Evolutionary conservation across 306 rosid genomes (phyloP).

Genomic region (Mimosa pudica): DNA sequence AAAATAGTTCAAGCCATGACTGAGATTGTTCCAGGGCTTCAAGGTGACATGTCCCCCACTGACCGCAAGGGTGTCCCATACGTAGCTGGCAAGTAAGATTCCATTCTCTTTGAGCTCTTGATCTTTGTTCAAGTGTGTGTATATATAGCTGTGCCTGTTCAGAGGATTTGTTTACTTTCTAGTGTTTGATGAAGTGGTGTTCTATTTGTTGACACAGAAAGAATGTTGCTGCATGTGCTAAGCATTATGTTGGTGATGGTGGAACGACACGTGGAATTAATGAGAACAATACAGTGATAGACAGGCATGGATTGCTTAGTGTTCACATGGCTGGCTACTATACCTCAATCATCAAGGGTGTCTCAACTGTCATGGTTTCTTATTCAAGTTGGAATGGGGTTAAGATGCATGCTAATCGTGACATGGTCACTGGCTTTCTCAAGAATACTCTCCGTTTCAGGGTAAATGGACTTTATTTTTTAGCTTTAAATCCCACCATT

Average conservation of each 20-base stretch:
- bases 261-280: conserved; percentile 24
- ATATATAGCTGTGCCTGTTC: not conserved
- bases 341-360: conserved; percentile 24
- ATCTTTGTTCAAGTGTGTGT: not conserved
- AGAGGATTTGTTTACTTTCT: not conserved
- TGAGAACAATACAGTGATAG: conserved; percentile 19
- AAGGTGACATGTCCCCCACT: conserved; percentile 42
- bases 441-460: conserved; percentile 45
- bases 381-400: conserved; percentile 57
- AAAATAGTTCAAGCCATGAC: conserved; percentile 49
- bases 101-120: not conserved
- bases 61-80: conserved; percentile 45
- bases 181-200: not conserved
- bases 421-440: conserved; percentile 45
- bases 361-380: conserved; percentile 50
- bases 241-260: conserved; percentile 33
- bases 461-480: not conserved
- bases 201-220: not conserved
- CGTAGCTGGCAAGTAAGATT: conserved; percentile 48
- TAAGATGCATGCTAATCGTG: conserved; percentile 51
- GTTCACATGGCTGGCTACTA: conserved; percentile 31
- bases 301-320: conserved; percentile 17
- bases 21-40: conserved; percentile 50
- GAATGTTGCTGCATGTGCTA: conserved; percentile 20
- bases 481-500: not conserved